phyloP scores from a whole-genome alignment of 2,329 filamentous ascomycete species.

The Waltergamsia citrina region DNA sequence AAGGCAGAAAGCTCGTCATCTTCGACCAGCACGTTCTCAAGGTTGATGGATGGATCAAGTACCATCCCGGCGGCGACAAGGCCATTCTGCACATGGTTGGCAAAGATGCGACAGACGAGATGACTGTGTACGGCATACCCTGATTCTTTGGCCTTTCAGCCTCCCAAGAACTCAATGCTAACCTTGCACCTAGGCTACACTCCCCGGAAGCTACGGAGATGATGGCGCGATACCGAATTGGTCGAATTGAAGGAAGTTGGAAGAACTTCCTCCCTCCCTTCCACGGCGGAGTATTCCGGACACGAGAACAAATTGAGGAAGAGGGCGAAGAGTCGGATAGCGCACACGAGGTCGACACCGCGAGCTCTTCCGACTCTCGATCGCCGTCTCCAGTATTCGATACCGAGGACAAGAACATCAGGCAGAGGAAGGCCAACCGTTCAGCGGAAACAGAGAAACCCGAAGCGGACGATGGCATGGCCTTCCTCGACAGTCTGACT shows the following conservation, averaged over 20 bases:
- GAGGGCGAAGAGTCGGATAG: conserved; percentile 13
- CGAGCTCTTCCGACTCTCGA: conserved; percentile 44
- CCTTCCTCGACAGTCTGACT: conserved; percentile 65
- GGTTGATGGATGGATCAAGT: conserved; percentile 79
- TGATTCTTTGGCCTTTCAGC: background rate
- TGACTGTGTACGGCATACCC: conserved; percentile 71
- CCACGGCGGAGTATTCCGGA: conserved; percentile 73
- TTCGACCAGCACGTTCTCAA: conserved; percentile 75
- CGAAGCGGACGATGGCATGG: conserved; percentile 35
- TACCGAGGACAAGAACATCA: conserved; percentile 9
- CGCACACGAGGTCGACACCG: conserved; percentile 10
- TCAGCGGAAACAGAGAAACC: no score
- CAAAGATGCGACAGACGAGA: conserved; percentile 29
- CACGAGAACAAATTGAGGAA: conserved; percentile 18
- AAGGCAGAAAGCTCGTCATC: conserved; percentile 72
- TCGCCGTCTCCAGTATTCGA: conserved; percentile 43
- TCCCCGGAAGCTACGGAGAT: conserved; percentile 58
- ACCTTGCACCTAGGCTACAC: conserved; percentile 62
- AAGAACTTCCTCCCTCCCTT: conserved; percentile 84
- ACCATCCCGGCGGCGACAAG: conserved; percentile 87
- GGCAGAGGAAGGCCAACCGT: background rate
- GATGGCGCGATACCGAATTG: conserved; percentile 62
- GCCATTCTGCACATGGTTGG: conserved; percentile 67
- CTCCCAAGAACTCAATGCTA: conserved; percentile 6
- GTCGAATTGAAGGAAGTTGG: conserved; percentile 73